phyloP scores from a whole-genome alignment of 768 basidiomycete species.

The Hypholoma fasciculare region DNA sequence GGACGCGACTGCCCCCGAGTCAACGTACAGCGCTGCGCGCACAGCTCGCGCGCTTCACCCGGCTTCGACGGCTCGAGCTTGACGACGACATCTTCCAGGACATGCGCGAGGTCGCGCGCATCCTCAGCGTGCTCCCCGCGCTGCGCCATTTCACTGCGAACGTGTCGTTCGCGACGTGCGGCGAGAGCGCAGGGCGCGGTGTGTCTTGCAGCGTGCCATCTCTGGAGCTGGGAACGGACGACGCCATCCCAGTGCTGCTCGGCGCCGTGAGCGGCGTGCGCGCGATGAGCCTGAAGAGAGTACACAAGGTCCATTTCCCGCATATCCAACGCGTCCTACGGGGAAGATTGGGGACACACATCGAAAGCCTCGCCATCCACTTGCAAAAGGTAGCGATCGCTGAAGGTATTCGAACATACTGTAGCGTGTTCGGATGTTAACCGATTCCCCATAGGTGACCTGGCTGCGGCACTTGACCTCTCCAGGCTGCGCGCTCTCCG shows the following conservation, averaged over 20 bases:
- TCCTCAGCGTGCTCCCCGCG: slow-evolving; percentile 20
- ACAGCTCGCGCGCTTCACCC: slow-evolving; percentile 17
- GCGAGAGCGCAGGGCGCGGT: slow-evolving; percentile 16
- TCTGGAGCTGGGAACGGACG: slow-evolving; percentile 25
- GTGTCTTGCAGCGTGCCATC: slow-evolving; percentile 16
- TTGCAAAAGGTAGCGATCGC: slow-evolving; percentile 9
- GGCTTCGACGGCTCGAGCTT: slow-evolving; percentile 23
- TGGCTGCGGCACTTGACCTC: slow-evolving; percentile 16
- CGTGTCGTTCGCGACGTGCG: slow-evolving; percentile 26
- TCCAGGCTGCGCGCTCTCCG: slow-evolving; percentile 19
- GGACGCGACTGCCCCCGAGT: slow-evolving; percentile 22
- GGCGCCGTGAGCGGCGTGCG: slow-evolving; percentile 11
- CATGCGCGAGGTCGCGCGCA: slow-evolving; percentile 26
- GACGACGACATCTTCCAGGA: slow-evolving; percentile 29
- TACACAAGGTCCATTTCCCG: slow-evolving; percentile 15
- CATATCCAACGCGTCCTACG: slow-evolving; percentile 14
- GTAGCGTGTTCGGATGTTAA: background rate
- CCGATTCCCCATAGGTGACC: slow-evolving; percentile 9
- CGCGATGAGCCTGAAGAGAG: slow-evolving; percentile 17
- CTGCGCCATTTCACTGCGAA: slow-evolving; percentile 24
- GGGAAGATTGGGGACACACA: slow-evolving; percentile 11
- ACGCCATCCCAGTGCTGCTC: slow-evolving; percentile 25
- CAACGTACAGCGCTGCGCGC: slow-evolving; percentile 18
- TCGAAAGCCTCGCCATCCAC: slow-evolving; percentile 16
- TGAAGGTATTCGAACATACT: slow-evolving; percentile 8